Evolutionary conservation across 768 basidiomycete genomes (phyloP).

Genomic region (Lactifluus piperatus): DNA sequence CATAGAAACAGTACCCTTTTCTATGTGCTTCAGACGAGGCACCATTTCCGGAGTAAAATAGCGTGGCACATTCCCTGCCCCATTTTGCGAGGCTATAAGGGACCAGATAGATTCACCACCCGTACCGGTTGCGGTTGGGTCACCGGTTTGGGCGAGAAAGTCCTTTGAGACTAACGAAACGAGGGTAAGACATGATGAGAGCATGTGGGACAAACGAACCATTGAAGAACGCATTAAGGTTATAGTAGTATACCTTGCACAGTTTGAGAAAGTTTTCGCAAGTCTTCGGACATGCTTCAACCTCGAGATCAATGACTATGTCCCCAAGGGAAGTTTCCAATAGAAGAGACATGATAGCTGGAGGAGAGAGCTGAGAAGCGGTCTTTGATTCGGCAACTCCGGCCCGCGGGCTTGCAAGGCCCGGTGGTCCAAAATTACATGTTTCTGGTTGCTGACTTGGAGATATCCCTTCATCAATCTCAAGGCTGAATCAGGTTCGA

Average conservation of each 20-base stretch:
- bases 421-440: too few relatives aligned
- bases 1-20: slow-evolving; percentile 92
- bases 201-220: slow-evolving; percentile 37
- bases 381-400: too few relatives aligned
- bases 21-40: slow-evolving; percentile 74
- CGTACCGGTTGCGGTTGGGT: slow-evolving; percentile 89
- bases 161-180: slow-evolving; percentile 82
- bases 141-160: slow-evolving; percentile 94
- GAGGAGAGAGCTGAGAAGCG: too few relatives aligned
- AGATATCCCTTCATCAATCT: too few relatives aligned
- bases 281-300: slow-evolving; percentile 80
- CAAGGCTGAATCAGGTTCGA: too few relatives aligned
- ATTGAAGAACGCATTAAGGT: slow-evolving; percentile 96
- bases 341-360: slow-evolving; percentile 82
- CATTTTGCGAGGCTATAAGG: slow-evolving; percentile 44
- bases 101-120: slow-evolving; percentile 92
- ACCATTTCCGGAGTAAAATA: slow-evolving; percentile 84
- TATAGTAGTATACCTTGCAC: slow-evolving; percentile 96
- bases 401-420: too few relatives aligned
- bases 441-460: too few relatives aligned
- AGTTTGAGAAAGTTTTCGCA: slow-evolving; percentile 97
- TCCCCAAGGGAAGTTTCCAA: slow-evolving; percentile 97
- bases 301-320: slow-evolving; percentile 92
- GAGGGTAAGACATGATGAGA: background rate
- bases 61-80: slow-evolving; percentile 39